phyloP scores from a whole-genome alignment of 1,284 basidiomycete species.

The Puccinia hordei region DNA sequence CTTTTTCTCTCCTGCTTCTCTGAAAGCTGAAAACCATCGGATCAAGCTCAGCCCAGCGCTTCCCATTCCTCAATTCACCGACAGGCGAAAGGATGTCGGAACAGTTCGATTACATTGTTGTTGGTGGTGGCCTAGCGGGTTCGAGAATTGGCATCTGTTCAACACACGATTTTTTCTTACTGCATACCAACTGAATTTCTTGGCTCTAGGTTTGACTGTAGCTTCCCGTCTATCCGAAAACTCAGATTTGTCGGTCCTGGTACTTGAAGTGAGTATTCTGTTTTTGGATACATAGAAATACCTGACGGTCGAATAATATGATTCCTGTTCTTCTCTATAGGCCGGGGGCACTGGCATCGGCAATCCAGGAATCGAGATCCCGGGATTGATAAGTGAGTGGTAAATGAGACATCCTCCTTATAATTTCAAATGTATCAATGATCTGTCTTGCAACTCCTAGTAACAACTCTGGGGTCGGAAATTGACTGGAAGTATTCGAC shows the following conservation, averaged over 20 bases:
- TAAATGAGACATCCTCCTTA: neutral
- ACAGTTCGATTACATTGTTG: slow-evolving; percentile 43
- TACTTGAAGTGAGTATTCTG: slow-evolving; percentile 12
- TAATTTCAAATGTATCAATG: neutral
- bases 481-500: slow-evolving; percentile 48
- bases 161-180: neutral
- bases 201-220: slow-evolving; percentile 14
- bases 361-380: slow-evolving; percentile 17
- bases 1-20: too few relatives aligned
- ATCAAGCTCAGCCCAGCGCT: too few relatives aligned
- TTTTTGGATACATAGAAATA: neutral
- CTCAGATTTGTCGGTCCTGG: slow-evolving; percentile 18
- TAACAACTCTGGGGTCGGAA: slow-evolving; percentile 1
- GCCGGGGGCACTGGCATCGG: slow-evolving; percentile 29
- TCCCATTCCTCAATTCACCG: too few relatives aligned
- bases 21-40: too few relatives aligned
- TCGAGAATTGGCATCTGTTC: neutral
- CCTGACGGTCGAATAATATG: neutral
- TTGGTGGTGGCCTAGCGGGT: slow-evolving; percentile 35
- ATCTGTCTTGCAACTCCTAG: neutral
- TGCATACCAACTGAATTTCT: neutral
- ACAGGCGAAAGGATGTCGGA: neutral
- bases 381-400: slow-evolving; percentile 3
- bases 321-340: neutral
- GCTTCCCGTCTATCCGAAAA: slow-evolving; percentile 37